Evolutionary conservation across 2,329 filamentous ascomycete species (phyloP).

Genomic region (Westerdykella sp.): DNA sequence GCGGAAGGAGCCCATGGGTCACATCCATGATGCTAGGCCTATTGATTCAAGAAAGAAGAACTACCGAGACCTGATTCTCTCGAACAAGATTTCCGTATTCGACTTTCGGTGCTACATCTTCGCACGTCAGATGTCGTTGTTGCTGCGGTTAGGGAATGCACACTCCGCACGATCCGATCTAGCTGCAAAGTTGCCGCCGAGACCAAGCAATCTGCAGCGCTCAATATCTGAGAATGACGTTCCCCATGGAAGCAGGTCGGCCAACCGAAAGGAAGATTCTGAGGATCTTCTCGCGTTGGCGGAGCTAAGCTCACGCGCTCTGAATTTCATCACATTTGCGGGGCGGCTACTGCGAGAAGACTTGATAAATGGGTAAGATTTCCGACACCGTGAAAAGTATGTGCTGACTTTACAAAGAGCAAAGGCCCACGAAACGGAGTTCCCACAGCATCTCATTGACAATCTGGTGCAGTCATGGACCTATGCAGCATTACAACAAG

Average conservation of each 20-base stretch:
- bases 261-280: constrained; percentile 44
- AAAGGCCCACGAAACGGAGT: constrained; percentile 18
- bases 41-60: constrained; percentile 54
- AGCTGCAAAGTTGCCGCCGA: constrained; percentile 31
- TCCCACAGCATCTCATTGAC: constrained; percentile 54
- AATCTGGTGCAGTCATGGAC: constrained; percentile 73
- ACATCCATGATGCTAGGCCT: constrained; percentile 29
- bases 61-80: constrained; percentile 85
- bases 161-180: constrained; percentile 39
- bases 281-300: constrained; percentile 77
- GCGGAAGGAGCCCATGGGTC: constrained; percentile 9
- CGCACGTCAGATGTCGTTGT: constrained; percentile 73
- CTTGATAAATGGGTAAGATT: constrained; percentile 55
- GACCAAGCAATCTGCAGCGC: constrained; percentile 19
- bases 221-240: constrained; percentile 26
- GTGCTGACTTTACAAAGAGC: constrained; percentile 25
- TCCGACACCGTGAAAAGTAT: constrained; percentile 19
- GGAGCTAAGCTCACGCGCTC: constrained; percentile 74
- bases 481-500: constrained; percentile 69
- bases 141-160: constrained; percentile 73
- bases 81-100: constrained; percentile 92
- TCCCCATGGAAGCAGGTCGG: constrained; percentile 21
- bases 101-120: constrained; percentile 96
- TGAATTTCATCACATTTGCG: constrained; percentile 77
- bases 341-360: constrained; percentile 76